phyloP scores from a whole-genome alignment of 345 rosid genomes.

The Rhizophora apiculata region DNA sequence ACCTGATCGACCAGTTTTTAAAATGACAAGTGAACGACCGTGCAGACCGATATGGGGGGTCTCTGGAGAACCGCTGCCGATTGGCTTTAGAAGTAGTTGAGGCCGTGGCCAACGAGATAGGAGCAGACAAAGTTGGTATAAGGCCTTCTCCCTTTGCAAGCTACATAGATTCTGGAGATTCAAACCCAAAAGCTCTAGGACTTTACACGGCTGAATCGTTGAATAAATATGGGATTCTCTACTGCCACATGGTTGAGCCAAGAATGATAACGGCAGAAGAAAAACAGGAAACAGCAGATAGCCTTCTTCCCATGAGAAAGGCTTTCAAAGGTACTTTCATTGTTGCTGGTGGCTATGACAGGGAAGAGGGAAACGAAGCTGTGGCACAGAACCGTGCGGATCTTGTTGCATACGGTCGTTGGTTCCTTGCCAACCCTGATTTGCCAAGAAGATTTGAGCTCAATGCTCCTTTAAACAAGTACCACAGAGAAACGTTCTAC shows the following conservation, averaged over 20 bases:
- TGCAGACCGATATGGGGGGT: constrained; percentile 65
- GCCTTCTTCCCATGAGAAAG: constrained; percentile 55
- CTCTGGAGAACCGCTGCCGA: constrained; percentile 61
- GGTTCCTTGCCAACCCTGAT: constrained; percentile 69
- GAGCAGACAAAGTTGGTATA: constrained; percentile 68
- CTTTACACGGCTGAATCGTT: constrained; percentile 56
- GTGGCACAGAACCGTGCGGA: constrained; percentile 46
- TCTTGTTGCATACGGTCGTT: constrained; percentile 57
- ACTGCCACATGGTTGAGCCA: constrained; percentile 70
- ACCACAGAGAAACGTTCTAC: constrained; percentile 49
- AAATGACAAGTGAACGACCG: constrained; percentile 74
- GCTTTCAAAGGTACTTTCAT: constrained; percentile 65
- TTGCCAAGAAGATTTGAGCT: constrained; percentile 60
- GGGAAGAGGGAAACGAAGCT: constrained; percentile 49
- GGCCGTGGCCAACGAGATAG: constrained; percentile 61
- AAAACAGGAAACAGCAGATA: constrained; percentile 23
- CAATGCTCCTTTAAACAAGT: constrained; percentile 52
- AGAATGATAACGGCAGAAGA: constrained; percentile 44
- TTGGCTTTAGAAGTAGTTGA: constrained; percentile 62
- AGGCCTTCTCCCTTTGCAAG: constrained; percentile 59
- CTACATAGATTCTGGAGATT: constrained; percentile 54
- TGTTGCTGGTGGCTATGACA: constrained; percentile 53
- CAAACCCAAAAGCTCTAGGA: constrained; percentile 57
- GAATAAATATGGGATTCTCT: constrained; percentile 53
- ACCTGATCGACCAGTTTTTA: constrained; percentile 63